phyloP scores from a whole-genome alignment of 139 green algal species.

The Chlamydomonas sp. region DNA sequence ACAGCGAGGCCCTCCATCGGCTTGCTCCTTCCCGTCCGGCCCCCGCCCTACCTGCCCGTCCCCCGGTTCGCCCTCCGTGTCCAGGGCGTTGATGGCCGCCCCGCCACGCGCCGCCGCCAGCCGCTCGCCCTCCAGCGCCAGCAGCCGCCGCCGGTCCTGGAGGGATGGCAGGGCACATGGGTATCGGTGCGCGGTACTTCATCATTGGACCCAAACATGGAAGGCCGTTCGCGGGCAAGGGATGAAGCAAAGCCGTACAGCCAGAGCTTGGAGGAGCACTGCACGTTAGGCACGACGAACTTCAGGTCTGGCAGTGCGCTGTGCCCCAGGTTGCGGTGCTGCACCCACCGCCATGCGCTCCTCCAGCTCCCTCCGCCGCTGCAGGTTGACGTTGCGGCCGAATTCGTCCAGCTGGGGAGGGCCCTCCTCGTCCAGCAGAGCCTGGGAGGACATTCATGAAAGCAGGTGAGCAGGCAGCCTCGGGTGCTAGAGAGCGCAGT shows the following conservation, averaged over 20 bases:
- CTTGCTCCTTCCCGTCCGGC: not conserved
- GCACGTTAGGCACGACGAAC: too few relatives aligned
- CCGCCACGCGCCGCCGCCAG: conserved; percentile 5
- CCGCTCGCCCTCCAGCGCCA: conserved; percentile 23
- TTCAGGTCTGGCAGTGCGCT: too few relatives aligned
- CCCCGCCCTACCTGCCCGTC: conserved; percentile 1
- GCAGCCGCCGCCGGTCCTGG: conserved; percentile 10
- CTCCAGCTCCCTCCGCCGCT: conserved; percentile 55
- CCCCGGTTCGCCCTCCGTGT: not conserved
- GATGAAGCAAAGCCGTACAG: too few relatives aligned
- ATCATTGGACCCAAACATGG: too few relatives aligned
- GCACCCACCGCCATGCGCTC: conserved; percentile 15
- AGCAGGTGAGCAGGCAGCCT: too few relatives aligned
- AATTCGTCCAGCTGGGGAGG: conserved; percentile 88
- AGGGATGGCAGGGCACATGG: not conserved
- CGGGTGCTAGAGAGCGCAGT: too few relatives aligned
- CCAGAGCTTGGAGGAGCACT: too few relatives aligned
- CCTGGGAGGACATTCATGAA: too few relatives aligned
- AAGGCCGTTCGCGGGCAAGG: too few relatives aligned
- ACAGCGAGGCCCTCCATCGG: too few relatives aligned
- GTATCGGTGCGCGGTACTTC: too few relatives aligned
- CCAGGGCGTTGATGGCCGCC: not conserved
- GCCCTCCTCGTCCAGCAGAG: conserved; percentile 30
- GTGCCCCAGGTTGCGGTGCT: too few relatives aligned
- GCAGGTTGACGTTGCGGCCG: conserved; percentile 82